Evolutionary conservation across 257 asterid genomes (phyloP), one percentile per base, ranked within the genome.

Genomic region (Rauvolfia tetraphylla): DNA sequence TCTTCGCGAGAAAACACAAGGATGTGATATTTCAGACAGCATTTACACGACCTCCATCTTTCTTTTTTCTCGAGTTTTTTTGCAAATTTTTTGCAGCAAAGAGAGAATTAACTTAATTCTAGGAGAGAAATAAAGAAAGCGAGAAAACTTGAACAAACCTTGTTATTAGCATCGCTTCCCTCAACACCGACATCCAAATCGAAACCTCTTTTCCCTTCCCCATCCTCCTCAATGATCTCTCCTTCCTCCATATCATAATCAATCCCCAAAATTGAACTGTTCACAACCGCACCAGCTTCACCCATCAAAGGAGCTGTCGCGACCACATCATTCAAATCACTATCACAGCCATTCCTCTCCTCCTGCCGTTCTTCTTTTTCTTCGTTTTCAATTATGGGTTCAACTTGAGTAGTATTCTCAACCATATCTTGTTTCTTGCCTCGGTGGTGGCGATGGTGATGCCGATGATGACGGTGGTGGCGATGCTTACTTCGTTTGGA

Each of bases 191-290:
- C 66, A 81, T 86, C 90, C 11, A 85, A 79, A 75, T 76, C 87
- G 78, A 78, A 75, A 79, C 80, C 85, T 61, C 42, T 42, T 59
- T 42, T 27, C 69, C 58, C 80, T 72, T 74, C 73, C 75, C 68
- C 82, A 73, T 79, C 92, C 53, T 90, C 97, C 79, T 92, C 98
- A 79, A 95, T 75, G 79, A 95, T 95, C 85, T 95, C 98, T 20
- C 98, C 98, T 88, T 95, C 98, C 86, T 95, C 98, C 96, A 92
- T 90, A 73, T 95, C 97, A 77, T 91, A 95, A 92, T 89, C 90
- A 44, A 89, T 84, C 78, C 88, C 91, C 18, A 85, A 78, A 27
- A 79, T 84, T 72, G 84, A 71, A 38, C 83, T 89, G 33, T 42
- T 77, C 74, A 72, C 66, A 65, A 80, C 88, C 78, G 78, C 49